phyloP scores from a whole-genome alignment of 2,329 filamentous ascomycete species.

The Basipetospora chlamydospora region DNA sequence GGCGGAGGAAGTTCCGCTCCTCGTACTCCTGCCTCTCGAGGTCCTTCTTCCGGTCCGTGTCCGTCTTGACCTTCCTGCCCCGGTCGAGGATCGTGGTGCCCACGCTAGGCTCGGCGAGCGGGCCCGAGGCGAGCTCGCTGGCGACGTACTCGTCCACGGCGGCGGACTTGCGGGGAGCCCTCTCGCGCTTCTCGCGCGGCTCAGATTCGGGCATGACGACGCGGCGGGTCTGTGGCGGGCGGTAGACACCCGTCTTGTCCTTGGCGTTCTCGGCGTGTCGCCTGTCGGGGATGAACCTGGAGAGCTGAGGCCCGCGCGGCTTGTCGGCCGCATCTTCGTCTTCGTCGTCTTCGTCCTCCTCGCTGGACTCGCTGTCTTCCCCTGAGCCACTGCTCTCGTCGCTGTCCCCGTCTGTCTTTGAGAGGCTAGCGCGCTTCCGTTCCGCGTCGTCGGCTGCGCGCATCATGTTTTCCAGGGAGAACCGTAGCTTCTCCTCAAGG shows the following conservation, averaged over 20 bases:
- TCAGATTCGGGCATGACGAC: conserved; percentile 66
- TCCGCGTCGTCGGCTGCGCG: conserved; percentile 68
- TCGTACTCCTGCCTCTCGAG: conserved; percentile 74
- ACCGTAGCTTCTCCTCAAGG: conserved; percentile 78
- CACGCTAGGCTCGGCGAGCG: conserved; percentile 75
- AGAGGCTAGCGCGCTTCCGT: conserved; percentile 19
- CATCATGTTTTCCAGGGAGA: conserved; percentile 90
- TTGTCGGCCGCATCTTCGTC: conserved; percentile 9
- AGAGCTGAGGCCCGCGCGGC: conserved; percentile 8
- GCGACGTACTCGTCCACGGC: conserved; percentile 87
- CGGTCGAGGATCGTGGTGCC: conserved; percentile 74
- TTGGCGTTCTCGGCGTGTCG: conserved; percentile 18
- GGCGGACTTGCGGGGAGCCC: conserved; percentile 56
- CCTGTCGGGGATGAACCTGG: background rate
- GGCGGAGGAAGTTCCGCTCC: conserved; percentile 77
- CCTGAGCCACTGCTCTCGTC: conserved; percentile 23
- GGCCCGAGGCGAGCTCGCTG: conserved; percentile 69
- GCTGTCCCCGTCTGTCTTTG: conserved; percentile 18
- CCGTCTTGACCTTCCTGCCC: conserved; percentile 66
- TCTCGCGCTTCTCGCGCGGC: conserved; percentile 41
- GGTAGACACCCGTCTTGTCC: conserved; percentile 54
- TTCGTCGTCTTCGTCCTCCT: conserved; percentile 19
- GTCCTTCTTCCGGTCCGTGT: conserved; percentile 61
- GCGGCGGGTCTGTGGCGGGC: conserved; percentile 75
- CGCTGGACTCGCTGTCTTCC: conserved; percentile 17